phyloP scores from a whole-genome alignment of 169 alveolate genomes.

The Eimeria maxima region DNA sequence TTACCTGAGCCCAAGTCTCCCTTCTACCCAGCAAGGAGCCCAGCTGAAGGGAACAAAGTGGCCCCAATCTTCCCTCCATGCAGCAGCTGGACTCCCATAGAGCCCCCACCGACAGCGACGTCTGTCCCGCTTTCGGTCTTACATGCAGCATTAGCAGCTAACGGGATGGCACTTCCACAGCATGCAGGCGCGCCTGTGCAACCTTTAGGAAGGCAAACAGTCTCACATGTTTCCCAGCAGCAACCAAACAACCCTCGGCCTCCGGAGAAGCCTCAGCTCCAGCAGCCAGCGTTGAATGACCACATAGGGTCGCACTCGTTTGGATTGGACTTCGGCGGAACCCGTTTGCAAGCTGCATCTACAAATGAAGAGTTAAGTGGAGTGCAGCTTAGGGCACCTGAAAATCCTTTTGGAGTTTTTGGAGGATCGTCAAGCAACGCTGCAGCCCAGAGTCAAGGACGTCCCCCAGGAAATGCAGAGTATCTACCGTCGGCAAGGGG shows the following conservation, averaged over 20 bases:
- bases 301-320: neutral
- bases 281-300: constrained; percentile 15
- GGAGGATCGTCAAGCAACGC: constrained; percentile 40
- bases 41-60: constrained; percentile 8
- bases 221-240: neutral
- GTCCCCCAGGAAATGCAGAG: neutral
- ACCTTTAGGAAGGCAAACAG: neutral
- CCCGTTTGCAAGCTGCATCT: constrained; percentile 30
- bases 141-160: constrained; percentile 64
- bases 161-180: constrained; percentile 15
- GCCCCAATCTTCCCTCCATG: constrained; percentile 55
- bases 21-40: constrained; percentile 60
- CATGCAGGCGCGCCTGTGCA: neutral
- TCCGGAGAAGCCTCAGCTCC: constrained; percentile 22
- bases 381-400: constrained; percentile 69
- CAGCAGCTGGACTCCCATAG: constrained; percentile 77
- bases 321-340: neutral
- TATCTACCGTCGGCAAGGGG: constrained; percentile 75
- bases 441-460: constrained; percentile 10
- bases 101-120: constrained; percentile 63
- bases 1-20: constrained; percentile 73
- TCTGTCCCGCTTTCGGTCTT: constrained; percentile 58
- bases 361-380: constrained; percentile 52
- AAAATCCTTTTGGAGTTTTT: constrained; percentile 45
- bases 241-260: neutral